Conservation (phyloP, 164 flowering plant genomes). For the Annona squamosa region DNA sequence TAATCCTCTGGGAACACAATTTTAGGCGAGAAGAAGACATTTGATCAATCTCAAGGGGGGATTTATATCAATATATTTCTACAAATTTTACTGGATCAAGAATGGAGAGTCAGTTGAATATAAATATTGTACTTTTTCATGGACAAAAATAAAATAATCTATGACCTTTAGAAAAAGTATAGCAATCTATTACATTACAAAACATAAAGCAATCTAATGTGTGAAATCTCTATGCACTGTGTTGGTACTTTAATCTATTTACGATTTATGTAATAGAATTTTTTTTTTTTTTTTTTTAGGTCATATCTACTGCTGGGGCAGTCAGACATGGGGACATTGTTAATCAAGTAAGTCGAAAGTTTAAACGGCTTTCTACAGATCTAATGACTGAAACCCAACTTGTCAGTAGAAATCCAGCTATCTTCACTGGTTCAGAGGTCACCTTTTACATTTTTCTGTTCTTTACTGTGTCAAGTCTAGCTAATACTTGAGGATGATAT, state of each 20-base stretch:
- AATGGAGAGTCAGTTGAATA: constrained; percentile 9
- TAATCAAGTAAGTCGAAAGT: constrained; percentile 9
- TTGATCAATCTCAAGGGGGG: constrained; percentile 10
- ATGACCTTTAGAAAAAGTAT: no score
- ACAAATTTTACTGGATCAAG: constrained; percentile 16
- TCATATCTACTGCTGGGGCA: constrained; percentile 19
- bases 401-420: constrained; percentile 55
- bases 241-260: no score
- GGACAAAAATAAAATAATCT: no score
- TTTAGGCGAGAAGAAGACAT: constrained; percentile 15
- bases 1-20: constrained; percentile 15
- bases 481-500: not conserved
- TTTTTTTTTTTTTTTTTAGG: constrained; percentile 1
- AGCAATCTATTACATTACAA: not conserved
- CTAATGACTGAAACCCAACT: constrained; percentile 61
- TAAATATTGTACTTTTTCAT: no score
- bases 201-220: not conserved
- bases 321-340: constrained; percentile 13
- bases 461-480: not conserved
- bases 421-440: constrained; percentile 88
- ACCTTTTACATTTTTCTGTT: not conserved
- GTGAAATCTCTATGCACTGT: no score
- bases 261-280: no score
- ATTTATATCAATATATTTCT: constrained; percentile 9
- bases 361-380: constrained; percentile 18